phyloP scores from a whole-genome alignment of 306 rosid species.

The Glycine latifolia region DNA sequence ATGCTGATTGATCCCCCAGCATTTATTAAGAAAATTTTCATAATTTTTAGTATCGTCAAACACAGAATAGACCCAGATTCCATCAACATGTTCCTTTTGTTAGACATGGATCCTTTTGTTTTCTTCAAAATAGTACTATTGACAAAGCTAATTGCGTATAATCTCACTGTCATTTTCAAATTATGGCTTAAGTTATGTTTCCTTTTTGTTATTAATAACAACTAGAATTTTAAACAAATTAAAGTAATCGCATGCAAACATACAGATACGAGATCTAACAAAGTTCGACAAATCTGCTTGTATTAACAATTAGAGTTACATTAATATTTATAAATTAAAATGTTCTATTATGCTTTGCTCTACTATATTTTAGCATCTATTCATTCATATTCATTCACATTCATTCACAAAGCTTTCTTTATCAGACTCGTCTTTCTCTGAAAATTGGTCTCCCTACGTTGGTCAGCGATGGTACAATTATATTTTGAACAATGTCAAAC shows the following conservation, averaged over 20 bases:
- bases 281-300: too few relatives aligned
- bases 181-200: neutral
- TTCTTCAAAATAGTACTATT: too few relatives aligned
- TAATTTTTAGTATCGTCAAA: neutral
- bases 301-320: too few relatives aligned
- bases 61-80: neutral
- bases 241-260: too few relatives aligned
- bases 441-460: neutral
- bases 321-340: too few relatives aligned
- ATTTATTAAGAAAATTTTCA: neutral
- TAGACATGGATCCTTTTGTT: neutral
- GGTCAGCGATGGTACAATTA: conserved; percentile 24
- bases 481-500: conserved; percentile 6
- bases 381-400: too few relatives aligned
- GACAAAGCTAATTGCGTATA: neutral
- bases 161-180: neutral
- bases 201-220: too few relatives aligned
- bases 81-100: neutral
- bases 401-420: neutral
- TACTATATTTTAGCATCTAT: too few relatives aligned
- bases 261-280: too few relatives aligned
- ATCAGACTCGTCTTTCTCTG: neutral
- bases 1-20: neutral
- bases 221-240: too few relatives aligned
- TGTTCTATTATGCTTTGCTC: too few relatives aligned